Base-by-base conservation (phyloP, 1,284 basidiomycete species). In the Pseudozyma flocculosa region DNA sequence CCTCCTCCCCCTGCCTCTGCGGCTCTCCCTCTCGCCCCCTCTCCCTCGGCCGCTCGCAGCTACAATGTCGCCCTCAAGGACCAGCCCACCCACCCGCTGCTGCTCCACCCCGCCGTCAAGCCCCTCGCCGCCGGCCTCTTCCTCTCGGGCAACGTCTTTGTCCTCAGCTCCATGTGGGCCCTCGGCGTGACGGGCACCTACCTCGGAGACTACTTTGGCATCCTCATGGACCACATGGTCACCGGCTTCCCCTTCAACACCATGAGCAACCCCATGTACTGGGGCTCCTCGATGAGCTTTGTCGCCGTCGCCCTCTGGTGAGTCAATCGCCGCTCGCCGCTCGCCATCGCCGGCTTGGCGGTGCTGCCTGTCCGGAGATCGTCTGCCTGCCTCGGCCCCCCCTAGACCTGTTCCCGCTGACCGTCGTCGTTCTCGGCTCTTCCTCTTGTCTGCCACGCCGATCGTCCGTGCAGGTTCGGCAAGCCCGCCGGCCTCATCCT, bases 171-270 rank as follows among this genome's bases (percentile, higher is more conserved):
- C 34, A 96, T 92, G 37, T 96, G 86, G 84, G 88, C 88, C 0
- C 81, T 98, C 15, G 94, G 94, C 17, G 82, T 97, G 61, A 95
- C 93, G 9, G 93, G 92, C 53, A 78, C 70, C 57, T 81, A 73
- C 53, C 84, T 96, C 41, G 92, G 94, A 5, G 94, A 97, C 81
- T 97, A 97, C 81, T 98, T 96, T 80, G 94, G 94, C n/a, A 97
- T 97, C 70, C 82, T 97, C 49, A 95, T 96, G 92, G 87, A 92
- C 75, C 83, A 88, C 48, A 79, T 82, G 62, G 80, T 83, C 48
- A 83, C 82, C 5, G 87, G 89, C 19, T 98, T 98, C 82, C 94
- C 94, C 0, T 98, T 97, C 84, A 95, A 94, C 76, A 85, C 96
- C 45, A 83, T 94, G 54, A 83, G 85, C 40, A 88, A 96, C 80